These are phyloP conservation scores for Echites panduratus DNA, from an alignment of 257 asterid species.

Conservation along the genomic window DNA sequence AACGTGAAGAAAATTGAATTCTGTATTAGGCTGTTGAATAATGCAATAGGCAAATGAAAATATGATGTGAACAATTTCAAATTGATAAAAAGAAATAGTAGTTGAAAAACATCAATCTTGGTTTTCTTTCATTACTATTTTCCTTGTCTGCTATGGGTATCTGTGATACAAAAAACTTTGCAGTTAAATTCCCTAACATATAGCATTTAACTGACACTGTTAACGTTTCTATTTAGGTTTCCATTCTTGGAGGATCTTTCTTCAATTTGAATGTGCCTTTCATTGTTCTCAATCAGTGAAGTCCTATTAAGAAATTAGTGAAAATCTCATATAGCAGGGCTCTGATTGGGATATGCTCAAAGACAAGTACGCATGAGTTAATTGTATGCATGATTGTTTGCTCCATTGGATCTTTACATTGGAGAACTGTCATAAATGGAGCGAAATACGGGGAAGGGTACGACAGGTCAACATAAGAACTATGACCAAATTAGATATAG, in stretches of 20 bases:
- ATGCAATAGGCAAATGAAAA: not conserved
- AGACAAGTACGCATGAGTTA: conserved; percentile 9
- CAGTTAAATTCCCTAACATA: not conserved
- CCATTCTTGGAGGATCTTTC: not conserved
- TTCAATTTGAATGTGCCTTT: not conserved
- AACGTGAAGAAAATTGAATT: not conserved
- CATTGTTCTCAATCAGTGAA: conserved; percentile 12
- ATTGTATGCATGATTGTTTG: conserved; percentile 1
- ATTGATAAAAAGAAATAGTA: not conserved
- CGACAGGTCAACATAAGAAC: conserved; percentile 41
- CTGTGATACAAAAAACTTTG: not conserved
- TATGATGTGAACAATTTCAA: not conserved
- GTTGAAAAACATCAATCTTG: not conserved
- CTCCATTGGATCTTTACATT: conserved; percentile 6
- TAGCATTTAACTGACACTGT: not conserved
- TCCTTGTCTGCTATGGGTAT: not conserved
- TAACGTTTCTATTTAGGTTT: conserved; percentile 11
- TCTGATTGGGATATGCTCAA: conserved; percentile 12
- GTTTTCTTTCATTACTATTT: not conserved
- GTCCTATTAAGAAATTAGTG: conserved; percentile 1
- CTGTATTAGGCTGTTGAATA: not conserved
- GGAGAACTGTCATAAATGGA: conserved; percentile 38
- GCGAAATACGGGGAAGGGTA: conserved; percentile 41
- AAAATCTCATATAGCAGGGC: conserved; percentile 3
- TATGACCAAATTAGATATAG: conserved; percentile 48